Percentiles rank a stretch among this genome's conserved stretches.
Conservation (phyloP, 768 basidiomycete genomes). For the Multifurca ochricompacta region DNA sequence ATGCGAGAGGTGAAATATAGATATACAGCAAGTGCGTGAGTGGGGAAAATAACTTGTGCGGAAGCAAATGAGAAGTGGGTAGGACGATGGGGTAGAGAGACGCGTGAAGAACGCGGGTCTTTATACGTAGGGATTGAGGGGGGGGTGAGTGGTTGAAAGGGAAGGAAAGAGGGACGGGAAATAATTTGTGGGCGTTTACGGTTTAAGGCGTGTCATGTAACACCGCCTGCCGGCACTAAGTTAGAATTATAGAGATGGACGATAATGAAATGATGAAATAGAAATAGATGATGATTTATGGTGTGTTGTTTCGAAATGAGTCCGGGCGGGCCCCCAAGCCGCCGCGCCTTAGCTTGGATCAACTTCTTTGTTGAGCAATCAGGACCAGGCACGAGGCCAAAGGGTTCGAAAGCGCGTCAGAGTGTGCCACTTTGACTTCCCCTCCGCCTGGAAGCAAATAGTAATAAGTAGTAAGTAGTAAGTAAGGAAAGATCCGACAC, state of each 20-base stretch:
- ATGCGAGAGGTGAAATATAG: neutral
- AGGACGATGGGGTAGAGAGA: neutral
- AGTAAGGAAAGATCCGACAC: constrained; percentile 5
- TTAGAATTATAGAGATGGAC: neutral
- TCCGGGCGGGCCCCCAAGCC: neutral
- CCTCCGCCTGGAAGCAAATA: neutral
- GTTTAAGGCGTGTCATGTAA: constrained; percentile 1
- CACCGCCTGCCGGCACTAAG: constrained; percentile 4
- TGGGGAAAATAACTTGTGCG: neutral
- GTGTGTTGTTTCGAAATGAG: neutral
- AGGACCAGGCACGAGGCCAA: neutral
- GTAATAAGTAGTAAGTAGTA: too few relatives aligned
- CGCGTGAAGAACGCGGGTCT: neutral
- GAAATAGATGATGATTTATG: too few relatives aligned
- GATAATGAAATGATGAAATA: too few relatives aligned
- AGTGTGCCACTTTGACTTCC: neutral
- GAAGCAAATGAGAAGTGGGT: neutral
- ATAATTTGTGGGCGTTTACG: constrained; percentile 11
- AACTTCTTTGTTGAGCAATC: neutral
- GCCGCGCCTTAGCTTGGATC: too few relatives aligned
- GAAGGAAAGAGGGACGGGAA: neutral
- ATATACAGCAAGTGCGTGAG: neutral
- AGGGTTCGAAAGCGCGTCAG: neutral
- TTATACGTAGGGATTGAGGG: constrained; percentile 11
- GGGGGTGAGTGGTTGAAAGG: too few relatives aligned